Conservation (phyloP, 2,329 filamentous ascomycete genomes). For the Trichoderma sp. region DNA sequence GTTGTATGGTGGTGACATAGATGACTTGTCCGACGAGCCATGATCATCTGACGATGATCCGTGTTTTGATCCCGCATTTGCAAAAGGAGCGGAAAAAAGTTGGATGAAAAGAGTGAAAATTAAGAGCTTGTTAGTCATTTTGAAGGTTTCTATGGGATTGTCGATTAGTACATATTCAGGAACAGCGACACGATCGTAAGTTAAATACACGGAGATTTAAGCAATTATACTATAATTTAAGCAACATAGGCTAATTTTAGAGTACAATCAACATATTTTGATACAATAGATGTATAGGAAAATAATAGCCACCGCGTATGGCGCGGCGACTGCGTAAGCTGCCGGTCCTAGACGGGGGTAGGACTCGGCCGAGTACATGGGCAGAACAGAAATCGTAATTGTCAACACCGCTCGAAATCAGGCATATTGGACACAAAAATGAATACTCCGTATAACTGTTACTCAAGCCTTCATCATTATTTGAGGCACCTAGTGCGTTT, state of each 20-base stretch:
- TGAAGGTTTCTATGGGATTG: not conserved
- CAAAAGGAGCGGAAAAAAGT: not conserved
- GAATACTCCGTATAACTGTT: no score
- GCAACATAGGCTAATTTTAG: not conserved
- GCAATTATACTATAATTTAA: not conserved
- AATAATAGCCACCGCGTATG: not conserved
- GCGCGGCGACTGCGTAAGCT: not conserved
- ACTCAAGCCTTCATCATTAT: not conserved
- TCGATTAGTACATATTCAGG: not conserved
- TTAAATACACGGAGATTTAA: not conserved
- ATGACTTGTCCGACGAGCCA: not conserved
- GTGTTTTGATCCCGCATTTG: not conserved
- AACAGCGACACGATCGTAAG: not conserved
- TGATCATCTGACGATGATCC: not conserved
- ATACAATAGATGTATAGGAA: not conserved
- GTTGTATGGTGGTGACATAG: not conserved
- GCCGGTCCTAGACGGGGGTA: not conserved
- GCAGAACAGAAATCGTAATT: not conserved
- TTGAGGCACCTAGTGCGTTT: not conserved
- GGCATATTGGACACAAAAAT: no score
- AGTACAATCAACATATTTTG: not conserved
- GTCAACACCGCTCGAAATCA: not conserved
- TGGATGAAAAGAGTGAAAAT: not conserved
- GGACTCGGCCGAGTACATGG: not conserved
- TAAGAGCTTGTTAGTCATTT: not conserved